Percentiles rank a stretch among this genome's conserved stretches.
Conservation (phyloP, 306 rosid species). For the Morella rubra region DNA sequence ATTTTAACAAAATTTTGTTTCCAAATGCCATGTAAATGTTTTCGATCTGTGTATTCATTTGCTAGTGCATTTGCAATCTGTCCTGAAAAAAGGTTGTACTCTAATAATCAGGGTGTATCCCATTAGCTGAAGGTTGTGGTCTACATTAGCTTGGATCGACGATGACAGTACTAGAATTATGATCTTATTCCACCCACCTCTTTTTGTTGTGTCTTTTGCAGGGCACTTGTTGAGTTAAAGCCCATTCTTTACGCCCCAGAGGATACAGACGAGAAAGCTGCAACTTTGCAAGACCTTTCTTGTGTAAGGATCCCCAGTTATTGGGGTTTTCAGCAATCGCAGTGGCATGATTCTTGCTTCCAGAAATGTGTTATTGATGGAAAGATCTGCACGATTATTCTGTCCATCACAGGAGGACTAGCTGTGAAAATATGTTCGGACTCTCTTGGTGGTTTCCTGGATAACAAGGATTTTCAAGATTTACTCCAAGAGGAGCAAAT, state of each 20-base stretch:
- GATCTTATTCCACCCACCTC: constrained; percentile 17
- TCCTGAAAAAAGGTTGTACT: neutral
- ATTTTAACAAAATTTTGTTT: too few relatives aligned
- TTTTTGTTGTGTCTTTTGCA: constrained; percentile 39
- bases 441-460: constrained; percentile 34
- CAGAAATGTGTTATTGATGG: constrained; percentile 64
- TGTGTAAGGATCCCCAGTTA: constrained; percentile 27
- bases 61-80: neutral
- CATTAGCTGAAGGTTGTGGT: neutral
- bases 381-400: constrained; percentile 58
- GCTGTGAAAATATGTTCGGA: constrained; percentile 52
- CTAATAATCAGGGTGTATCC: neutral
- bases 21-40: too few relatives aligned
- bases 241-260: constrained; percentile 79
- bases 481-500: constrained; percentile 42
- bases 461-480: constrained; percentile 29
- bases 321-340: constrained; percentile 70
- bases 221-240: constrained; percentile 82
- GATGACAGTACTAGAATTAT: too few relatives aligned
- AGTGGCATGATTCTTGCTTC: constrained; percentile 77
- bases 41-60: neutral
- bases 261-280: constrained; percentile 39
- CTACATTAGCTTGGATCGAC: too few relatives aligned
- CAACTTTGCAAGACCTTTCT: constrained; percentile 30
- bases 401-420: constrained; percentile 58